These are phyloP conservation scores for Celoporthe dispersa DNA, from an alignment of 2,329 filamentous ascomycete genomes.

Conservation along the genomic window DNA sequence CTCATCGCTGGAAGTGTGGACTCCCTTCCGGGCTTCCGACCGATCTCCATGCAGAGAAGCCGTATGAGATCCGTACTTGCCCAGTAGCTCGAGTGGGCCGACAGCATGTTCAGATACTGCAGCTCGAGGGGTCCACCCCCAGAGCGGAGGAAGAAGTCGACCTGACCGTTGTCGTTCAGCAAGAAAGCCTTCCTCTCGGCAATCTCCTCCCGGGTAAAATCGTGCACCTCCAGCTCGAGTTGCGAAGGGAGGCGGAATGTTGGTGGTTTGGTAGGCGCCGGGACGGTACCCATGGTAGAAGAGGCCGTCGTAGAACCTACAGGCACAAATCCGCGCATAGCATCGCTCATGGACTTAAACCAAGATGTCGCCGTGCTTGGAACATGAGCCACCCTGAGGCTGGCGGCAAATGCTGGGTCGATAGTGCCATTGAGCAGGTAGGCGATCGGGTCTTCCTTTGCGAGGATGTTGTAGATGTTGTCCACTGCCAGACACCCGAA, in stretches of 20 bases:
- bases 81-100: slow-evolving; percentile 96
- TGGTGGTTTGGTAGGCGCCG: slow-evolving; percentile 41
- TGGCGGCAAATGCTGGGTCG: slow-evolving; percentile 77
- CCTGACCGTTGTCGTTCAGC: slow-evolving; percentile 94
- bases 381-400: slow-evolving; percentile 77
- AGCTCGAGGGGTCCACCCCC: slow-evolving; percentile 88
- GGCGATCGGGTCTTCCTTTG: slow-evolving; percentile 75
- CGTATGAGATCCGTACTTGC: slow-evolving; percentile 83
- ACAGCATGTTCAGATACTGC: slow-evolving; percentile 96
- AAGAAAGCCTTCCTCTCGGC: slow-evolving; percentile 86
- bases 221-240: slow-evolving; percentile 93
- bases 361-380: slow-evolving; percentile 72
- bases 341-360: slow-evolving; percentile 66
- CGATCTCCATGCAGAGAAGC: slow-evolving; percentile 87
- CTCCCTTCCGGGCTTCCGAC: slow-evolving; percentile 70
- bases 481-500: slow-evolving; percentile 94
- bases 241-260: slow-evolving; percentile 61
- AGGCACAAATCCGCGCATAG: slow-evolving; percentile 66
- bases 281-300: slow-evolving; percentile 34
- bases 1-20: slow-evolving; percentile 62
- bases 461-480: slow-evolving; percentile 93
- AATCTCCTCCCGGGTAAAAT: slow-evolving; percentile 90
- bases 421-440: slow-evolving; percentile 92
- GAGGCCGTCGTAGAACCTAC: slow-evolving; percentile 44
- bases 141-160: slow-evolving; percentile 86